phyloP scores from a whole-genome alignment of 495 filamentous ascomycete species.

The Cercophora newfieldiana region DNA sequence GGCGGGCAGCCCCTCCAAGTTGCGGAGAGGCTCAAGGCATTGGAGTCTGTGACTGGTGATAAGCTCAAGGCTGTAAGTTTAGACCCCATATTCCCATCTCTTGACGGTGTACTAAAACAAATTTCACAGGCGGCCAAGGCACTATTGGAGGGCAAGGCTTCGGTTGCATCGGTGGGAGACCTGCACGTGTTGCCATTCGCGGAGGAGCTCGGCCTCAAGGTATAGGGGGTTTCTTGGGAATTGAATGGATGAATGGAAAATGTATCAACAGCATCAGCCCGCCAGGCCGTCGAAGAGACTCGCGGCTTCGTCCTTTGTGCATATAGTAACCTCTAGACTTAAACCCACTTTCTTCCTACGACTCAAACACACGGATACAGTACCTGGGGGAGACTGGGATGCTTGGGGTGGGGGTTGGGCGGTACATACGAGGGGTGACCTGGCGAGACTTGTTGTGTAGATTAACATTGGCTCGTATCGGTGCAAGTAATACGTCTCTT shows the following conservation, averaged over 20 bases:
- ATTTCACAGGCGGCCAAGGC: constrained; percentile 71
- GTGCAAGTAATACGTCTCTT: not conserved
- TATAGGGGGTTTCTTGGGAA: constrained; percentile 58
- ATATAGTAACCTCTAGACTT: constrained; percentile 52
- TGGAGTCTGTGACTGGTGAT: constrained; percentile 78
- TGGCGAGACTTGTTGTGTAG: constrained; percentile 2
- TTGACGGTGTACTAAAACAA: constrained; percentile 27
- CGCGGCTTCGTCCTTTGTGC: constrained; percentile 47
- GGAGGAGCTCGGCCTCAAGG: constrained; percentile 88
- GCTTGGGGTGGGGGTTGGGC: not conserved
- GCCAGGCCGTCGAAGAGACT: constrained; percentile 36
- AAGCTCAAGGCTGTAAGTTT: constrained; percentile 81
- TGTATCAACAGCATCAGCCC: constrained; percentile 53
- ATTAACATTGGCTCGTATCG: constrained; percentile 6
- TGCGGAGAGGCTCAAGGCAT: constrained; percentile 72
- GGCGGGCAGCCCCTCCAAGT: constrained; percentile 84
- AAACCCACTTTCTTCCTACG: constrained; percentile 26
- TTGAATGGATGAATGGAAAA: constrained; percentile 26
- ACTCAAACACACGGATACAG: constrained; percentile 11
- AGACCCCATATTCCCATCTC: constrained; percentile 11
- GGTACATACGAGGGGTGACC: not conserved
- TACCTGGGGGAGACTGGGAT: not conserved
- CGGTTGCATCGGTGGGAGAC: constrained; percentile 85
- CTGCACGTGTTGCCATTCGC: constrained; percentile 85
- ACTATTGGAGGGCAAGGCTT: constrained; percentile 83